A percentile compares a stretch with the other conserved stretches of the same genome.
phyloP scores from a whole-genome alignment of 1,139 yeast species.

The Pichia terricola region DNA sequence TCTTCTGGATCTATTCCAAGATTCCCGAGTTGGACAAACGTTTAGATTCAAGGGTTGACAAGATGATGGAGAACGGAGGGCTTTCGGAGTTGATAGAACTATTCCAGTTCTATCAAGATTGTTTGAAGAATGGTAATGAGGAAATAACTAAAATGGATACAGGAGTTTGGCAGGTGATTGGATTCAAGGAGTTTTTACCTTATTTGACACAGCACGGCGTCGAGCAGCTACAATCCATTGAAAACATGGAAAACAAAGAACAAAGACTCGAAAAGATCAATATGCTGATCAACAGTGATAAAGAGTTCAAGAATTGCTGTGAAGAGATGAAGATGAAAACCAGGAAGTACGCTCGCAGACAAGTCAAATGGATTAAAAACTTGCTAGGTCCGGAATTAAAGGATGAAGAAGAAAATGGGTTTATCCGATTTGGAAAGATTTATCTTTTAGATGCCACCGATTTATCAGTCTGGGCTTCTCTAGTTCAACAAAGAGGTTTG shows the following conservation, averaged over 20 bases:
- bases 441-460: conserved; percentile 74
- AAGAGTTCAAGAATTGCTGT: conserved; percentile 38
- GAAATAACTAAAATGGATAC: conserved; percentile 48
- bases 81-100: conserved; percentile 57
- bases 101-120: conserved; percentile 31
- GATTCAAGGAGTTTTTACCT: conserved; percentile 86
- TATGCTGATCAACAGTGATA: conserved; percentile 9
- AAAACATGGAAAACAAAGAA: not conserved
- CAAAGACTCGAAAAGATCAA: not conserved
- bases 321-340: conserved; percentile 79
- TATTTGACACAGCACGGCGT: conserved; percentile 38
- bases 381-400: conserved; percentile 54
- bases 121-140: conserved; percentile 19
- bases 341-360: conserved; percentile 78
- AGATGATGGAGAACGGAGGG: conserved; percentile 66
- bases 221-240: conserved; percentile 12
- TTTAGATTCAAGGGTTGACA: conserved; percentile 71
- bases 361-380: conserved; percentile 87
- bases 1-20: conserved; percentile 82
- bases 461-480: conserved; percentile 30
- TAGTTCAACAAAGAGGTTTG: conserved; percentile 49
- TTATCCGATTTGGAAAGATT: conserved; percentile 51
- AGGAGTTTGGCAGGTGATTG: conserved; percentile 94
- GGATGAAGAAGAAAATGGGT: conserved; percentile 39
- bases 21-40: conserved; percentile 48